These are phyloP conservation scores for Blastosporella zonata DNA, from an alignment of 1,284 basidiomycete species.

Conservation along the genomic window DNA sequence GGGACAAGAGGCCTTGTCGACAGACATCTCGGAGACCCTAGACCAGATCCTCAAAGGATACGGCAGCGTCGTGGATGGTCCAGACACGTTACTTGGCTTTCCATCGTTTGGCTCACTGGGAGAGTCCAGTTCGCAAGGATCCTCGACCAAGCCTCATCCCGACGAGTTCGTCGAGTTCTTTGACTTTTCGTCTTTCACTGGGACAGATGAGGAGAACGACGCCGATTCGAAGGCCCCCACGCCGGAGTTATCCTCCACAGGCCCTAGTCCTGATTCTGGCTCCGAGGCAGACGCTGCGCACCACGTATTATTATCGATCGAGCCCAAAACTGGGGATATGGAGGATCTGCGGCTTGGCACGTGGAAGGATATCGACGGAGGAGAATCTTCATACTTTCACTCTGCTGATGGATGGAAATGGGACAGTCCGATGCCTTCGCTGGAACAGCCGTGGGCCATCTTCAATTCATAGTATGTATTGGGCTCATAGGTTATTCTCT, in stretches of 20 bases:
- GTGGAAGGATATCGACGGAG: constrained; percentile 71
- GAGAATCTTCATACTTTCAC: constrained; percentile 69
- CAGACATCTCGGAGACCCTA: constrained; percentile 58
- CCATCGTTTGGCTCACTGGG: constrained; percentile 32
- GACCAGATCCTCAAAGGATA: constrained; percentile 60
- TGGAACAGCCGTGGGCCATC: constrained; percentile 73
- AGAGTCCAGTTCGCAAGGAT: constrained; percentile 34
- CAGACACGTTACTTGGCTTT: constrained; percentile 34
- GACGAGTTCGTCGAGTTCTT: constrained; percentile 59
- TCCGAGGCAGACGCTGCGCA: constrained; percentile 51
- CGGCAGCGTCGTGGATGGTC: constrained; percentile 35
- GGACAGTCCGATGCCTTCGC: constrained; percentile 59
- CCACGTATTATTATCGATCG: constrained; percentile 30
- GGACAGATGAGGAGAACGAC: constrained; percentile 54
- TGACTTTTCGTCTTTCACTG: constrained; percentile 62
- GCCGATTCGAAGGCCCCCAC: constrained; percentile 60
- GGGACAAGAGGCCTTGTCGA: constrained; percentile 40
- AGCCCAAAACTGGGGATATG: constrained; percentile 46
- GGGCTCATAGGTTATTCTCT: constrained; percentile 27
- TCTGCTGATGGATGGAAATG: constrained; percentile 61
- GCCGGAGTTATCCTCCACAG: constrained; percentile 73
- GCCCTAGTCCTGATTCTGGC: constrained; percentile 74
- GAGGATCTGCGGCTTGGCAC: constrained; percentile 55
- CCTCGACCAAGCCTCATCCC: constrained; percentile 32
- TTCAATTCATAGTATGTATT: constrained; percentile 46